These are phyloP conservation scores for Rhizopogon roseolus DNA, from an alignment of 768 basidiomycete species.

Conservation along the genomic window DNA sequence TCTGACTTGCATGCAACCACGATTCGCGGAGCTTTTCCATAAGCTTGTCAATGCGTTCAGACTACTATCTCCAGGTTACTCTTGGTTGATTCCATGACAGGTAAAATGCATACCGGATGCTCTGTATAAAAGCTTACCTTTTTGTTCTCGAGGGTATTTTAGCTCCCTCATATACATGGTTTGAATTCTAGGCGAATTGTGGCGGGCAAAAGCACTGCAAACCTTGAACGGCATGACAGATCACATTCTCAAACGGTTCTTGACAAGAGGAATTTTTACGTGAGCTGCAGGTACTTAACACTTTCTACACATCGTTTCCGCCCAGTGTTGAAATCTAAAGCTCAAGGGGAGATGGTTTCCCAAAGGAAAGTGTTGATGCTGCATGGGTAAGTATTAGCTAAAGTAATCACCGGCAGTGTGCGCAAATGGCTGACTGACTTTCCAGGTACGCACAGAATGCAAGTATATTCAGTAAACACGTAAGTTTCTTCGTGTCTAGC, in stretches of 20 bases:
- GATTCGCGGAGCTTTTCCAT: constrained; percentile 38
- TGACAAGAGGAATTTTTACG: no score
- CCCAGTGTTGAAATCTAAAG: no score
- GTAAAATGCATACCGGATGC: constrained; percentile 95
- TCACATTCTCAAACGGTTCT: no score
- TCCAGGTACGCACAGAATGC: constrained; percentile 68
- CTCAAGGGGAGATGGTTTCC: constrained; percentile 9
- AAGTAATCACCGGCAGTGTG: neutral
- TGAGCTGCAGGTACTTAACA: no score
- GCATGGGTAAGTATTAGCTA: constrained; percentile 32
- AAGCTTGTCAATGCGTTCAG: neutral
- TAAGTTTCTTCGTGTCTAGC: constrained; percentile 24
- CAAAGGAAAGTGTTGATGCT: constrained; percentile 38
- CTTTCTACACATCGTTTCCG: no score
- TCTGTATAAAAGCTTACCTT: constrained; percentile 86
- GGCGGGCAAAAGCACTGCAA: no score
- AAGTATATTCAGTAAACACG: constrained; percentile 65
- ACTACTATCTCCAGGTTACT: constrained; percentile 47
- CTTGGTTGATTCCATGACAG: constrained; percentile 87
- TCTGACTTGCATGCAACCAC: constrained; percentile 44
- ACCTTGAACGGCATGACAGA: no score
- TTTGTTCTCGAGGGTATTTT: constrained; percentile 53
- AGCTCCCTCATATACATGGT: no score
- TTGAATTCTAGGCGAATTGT: no score
- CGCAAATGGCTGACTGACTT: neutral